Evolutionary conservation across 139 green algal species (phyloP), one percentile per base, ranked within the genome.

Genomic region (Microglena sp.): DNA sequence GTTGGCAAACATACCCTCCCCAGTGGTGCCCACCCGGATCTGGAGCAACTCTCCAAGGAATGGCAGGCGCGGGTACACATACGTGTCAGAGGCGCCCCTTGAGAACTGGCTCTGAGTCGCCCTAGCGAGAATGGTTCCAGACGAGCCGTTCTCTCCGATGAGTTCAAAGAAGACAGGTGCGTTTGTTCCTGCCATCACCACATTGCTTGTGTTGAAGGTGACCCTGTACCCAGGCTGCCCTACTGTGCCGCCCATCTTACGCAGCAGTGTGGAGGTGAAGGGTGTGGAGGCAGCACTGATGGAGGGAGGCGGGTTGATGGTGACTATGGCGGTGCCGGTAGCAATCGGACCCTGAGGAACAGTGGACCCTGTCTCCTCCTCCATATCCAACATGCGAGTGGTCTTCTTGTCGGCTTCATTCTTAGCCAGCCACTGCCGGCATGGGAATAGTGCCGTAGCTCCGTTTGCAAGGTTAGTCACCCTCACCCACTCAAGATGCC

Each of bases 141-240:
- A 84, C 4, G 68, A 77, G 33, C 75, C 77, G 30, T 80, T 64
- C n/a, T 80, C 71, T 4, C 84, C 84, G n/a, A 86, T 74, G 27
- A 91, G 64, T 71, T 91, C 82, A 65, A 91, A 87, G 55, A 77
- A 86, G 1, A 91, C 80, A 31, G 71, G 72, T 33, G 64, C 55
- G 26, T 29, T 68, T 4, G 77, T 83, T 53, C 34, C 59, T 4
- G 65, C 69, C 55, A 68, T 62, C 45, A 67, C 66, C 8, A 77
- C 54, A 35, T 80, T 81, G 66, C 43, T 70, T 18, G 80, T 87
- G 35, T 60, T 50, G 64, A 87, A 77, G 29, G 64, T 81, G 40
- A 87, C 29, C 24, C 56, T 69, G 71, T 86, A 86, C n/a, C 80
- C 80, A 0, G 70, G 69, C 31, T 69, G 53, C 2, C 75, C 76